Conservation (phyloP, 139 green algal genomes). For the Volvox reticuliferus region DNA sequence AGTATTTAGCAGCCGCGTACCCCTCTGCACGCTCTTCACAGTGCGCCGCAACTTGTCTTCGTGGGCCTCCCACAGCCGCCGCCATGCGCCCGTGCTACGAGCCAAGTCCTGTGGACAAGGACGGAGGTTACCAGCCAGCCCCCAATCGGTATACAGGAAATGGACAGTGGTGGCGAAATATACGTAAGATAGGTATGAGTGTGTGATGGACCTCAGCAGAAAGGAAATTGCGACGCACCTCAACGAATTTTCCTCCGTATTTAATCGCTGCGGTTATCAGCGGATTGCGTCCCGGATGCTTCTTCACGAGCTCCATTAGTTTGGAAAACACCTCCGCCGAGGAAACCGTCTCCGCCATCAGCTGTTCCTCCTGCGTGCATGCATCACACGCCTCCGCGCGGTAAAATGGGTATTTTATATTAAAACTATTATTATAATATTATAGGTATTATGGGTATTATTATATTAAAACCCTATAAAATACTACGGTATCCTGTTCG, state of each 20-base stretch:
- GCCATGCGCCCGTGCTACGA: background rate
- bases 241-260: conserved; percentile 52
- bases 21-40: background rate
- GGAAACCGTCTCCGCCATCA: background rate
- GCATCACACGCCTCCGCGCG: background rate
- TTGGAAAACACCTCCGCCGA: background rate
- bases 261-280: background rate
- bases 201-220: too few species aligned
- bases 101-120: background rate
- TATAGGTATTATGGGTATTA: too few species aligned
- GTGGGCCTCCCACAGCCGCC: conserved; percentile 13
- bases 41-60: background rate
- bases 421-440: too few species aligned
- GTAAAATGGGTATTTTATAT: too few species aligned
- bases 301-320: conserved; percentile 45
- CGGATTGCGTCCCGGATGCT: conserved; percentile 19
- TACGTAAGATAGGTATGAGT: too few species aligned
- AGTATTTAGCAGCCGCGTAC: background rate
- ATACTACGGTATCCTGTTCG: too few species aligned
- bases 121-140: too few species aligned
- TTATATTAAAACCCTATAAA: too few species aligned
- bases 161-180: too few species aligned
- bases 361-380: conserved; percentile 38
- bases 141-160: too few species aligned
- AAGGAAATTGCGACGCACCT: too few species aligned